Conservation (phyloP, 2,329 filamentous ascomycete genomes). For the Cytospora schulzeri region DNA sequence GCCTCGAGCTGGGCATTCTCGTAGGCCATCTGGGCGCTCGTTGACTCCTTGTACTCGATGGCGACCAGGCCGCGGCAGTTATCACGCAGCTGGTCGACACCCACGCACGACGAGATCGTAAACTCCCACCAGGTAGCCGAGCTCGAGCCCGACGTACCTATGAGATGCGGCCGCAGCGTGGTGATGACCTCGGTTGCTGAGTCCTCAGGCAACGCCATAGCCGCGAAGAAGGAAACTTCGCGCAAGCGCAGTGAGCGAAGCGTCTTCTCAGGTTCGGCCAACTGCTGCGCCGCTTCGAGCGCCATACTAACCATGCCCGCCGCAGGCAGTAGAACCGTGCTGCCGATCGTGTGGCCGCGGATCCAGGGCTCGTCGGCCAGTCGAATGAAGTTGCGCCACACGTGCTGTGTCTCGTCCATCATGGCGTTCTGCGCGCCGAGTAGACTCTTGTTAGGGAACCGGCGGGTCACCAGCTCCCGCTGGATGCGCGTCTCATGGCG, state of each 20-base stretch:
- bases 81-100: constrained; percentile 22
- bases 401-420: constrained; percentile 25
- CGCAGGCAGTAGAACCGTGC: constrained; percentile 25
- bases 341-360: constrained; percentile 25
- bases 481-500: constrained; percentile 27
- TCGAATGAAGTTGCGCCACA: constrained; percentile 25
- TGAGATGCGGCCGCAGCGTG: constrained; percentile 21
- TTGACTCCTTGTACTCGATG: constrained; percentile 19
- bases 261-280: constrained; percentile 30
- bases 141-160: constrained; percentile 16
- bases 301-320: constrained; percentile 26
- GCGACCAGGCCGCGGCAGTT: constrained; percentile 24
- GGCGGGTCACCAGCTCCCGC: constrained; percentile 44
- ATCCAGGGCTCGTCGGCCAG: constrained; percentile 27
- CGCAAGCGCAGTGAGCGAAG: constrained; percentile 17
- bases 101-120: constrained; percentile 23
- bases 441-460: constrained; percentile 20
- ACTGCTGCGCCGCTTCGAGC: constrained; percentile 21
- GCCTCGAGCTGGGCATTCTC: constrained; percentile 18
- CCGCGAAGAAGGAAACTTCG: constrained; percentile 22
- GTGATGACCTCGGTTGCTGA: constrained; percentile 23
- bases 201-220: constrained; percentile 24
- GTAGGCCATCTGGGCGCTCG: constrained; percentile 22
- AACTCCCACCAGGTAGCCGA: constrained; percentile 25
- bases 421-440: constrained; percentile 22